Evolutionary conservation across 139 green algal species (phyloP).

Genomic region (Trebouxia sp.): DNA sequence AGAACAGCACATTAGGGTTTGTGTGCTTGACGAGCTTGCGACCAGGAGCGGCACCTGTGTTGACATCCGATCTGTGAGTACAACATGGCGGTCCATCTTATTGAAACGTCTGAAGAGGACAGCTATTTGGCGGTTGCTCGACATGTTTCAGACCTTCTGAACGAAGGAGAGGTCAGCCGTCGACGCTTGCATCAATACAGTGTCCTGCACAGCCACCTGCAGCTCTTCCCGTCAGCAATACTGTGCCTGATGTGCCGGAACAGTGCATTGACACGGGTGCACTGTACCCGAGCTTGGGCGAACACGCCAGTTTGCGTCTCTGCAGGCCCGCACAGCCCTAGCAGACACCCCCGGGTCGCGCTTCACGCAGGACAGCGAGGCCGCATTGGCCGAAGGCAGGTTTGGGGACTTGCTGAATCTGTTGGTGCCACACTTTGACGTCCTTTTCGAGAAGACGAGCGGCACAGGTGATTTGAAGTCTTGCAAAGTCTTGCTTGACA

Average conservation of each 20-base stretch:
- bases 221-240: not conserved
- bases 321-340: constrained; percentile 31
- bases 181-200: not conserved
- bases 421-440: constrained; percentile 44
- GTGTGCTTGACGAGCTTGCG: too few relatives aligned
- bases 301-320: not conserved
- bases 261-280: not conserved
- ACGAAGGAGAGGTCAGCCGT: constrained; percentile 38
- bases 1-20: not conserved
- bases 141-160: constrained; percentile 43
- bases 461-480: constrained; percentile 49
- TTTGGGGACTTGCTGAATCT: constrained; percentile 45
- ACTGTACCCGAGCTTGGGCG: too few relatives aligned
- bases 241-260: not conserved
- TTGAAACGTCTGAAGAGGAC: constrained; percentile 61
- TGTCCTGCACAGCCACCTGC: not conserved
- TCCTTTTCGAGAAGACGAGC: constrained; percentile 41
- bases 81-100: constrained; percentile 39
- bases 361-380: constrained; percentile 44
- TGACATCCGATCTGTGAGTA: too few relatives aligned
- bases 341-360: constrained; percentile 33
- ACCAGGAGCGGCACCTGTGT: not conserved
- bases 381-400: constrained; percentile 34
- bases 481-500: too few relatives aligned
- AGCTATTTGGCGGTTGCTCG: constrained; percentile 46